phyloP scores from a whole-genome alignment of 2,329 filamentous ascomycete species.

The Metarhizium rileyi region DNA sequence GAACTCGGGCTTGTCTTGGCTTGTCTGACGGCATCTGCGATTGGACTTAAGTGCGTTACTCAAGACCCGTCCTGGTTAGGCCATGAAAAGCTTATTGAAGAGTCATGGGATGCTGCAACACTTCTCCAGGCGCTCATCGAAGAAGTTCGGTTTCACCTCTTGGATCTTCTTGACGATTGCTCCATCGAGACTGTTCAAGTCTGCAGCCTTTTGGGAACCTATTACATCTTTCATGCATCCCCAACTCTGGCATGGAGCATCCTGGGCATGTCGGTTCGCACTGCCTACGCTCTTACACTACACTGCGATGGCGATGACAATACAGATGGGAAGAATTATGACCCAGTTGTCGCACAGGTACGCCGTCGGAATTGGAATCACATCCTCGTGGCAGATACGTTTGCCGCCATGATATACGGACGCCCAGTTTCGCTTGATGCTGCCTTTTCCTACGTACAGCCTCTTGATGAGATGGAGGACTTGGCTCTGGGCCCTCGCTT shows the following conservation, averaged over 20 bases:
- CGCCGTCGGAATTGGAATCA: slow-evolving; percentile 22
- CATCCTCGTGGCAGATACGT: slow-evolving; percentile 18
- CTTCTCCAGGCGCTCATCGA: neutral
- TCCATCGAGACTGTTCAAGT: slow-evolving; percentile 5
- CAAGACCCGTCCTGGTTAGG: slow-evolving; percentile 11
- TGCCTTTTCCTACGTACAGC: slow-evolving; percentile 15
- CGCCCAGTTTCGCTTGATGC: slow-evolving; percentile 18
- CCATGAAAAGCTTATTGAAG: slow-evolving; percentile 6
- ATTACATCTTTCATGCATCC: slow-evolving; percentile 4
- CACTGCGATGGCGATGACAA: slow-evolving; percentile 9
- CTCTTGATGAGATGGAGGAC: slow-evolving; percentile 17
- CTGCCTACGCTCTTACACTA: slow-evolving; percentile 10
- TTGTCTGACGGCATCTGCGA: slow-evolving; percentile 7
- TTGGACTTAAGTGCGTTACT: slow-evolving; percentile 10
- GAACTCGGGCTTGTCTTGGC: slow-evolving; percentile 9
- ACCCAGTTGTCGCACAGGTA: slow-evolving; percentile 12
- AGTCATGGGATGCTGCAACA: neutral
- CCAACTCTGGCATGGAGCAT: slow-evolving; percentile 5
- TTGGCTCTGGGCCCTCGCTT: slow-evolving; percentile 4
- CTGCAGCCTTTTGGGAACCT: slow-evolving; percentile 3
- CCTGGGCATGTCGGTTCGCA: slow-evolving; percentile 10
- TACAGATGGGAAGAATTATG: neutral
- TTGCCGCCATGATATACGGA: slow-evolving; percentile 20
- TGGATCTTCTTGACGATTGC: slow-evolving; percentile 5
- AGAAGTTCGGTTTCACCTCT: slow-evolving; percentile 2